Percentiles rank a stretch among this genome's conserved stretches.
These are phyloP conservation scores for Coniella vitis DNA, from an alignment of 2,329 filamentous ascomycete species.

Conservation along the genomic window DNA sequence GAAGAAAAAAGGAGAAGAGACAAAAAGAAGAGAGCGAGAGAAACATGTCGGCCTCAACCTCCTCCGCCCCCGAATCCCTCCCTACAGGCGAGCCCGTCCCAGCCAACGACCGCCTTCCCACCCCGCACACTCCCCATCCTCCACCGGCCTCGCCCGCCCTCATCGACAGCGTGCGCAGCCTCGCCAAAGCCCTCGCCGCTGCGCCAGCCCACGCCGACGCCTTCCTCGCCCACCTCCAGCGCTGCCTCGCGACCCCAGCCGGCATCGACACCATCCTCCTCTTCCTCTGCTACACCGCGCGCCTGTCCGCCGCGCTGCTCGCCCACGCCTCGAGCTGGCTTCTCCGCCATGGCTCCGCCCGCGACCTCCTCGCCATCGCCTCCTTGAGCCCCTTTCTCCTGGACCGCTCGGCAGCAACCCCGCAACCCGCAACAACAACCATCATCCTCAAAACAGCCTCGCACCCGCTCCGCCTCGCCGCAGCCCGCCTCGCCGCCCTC, in stretches of 20 bases:
- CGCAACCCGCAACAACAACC: conserved; percentile 36
- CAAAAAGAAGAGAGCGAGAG: no score
- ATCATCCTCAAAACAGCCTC: no score
- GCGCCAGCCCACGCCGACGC: conserved; percentile 39
- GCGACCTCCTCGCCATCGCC: conserved; percentile 47
- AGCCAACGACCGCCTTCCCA: conserved; percentile 5
- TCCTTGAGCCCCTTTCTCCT: conserved; percentile 46
- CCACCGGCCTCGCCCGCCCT: conserved; percentile 16
- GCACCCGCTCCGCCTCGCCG: conserved; percentile 55
- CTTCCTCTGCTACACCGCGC: conserved; percentile 61
- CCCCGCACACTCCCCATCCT: conserved; percentile 20
- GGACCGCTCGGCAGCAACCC: conserved; percentile 35
- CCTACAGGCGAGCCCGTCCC: conserved; percentile 31
- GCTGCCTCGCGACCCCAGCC: conserved; percentile 59
- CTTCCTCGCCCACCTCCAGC: conserved; percentile 50
- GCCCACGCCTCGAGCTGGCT: conserved; percentile 48
- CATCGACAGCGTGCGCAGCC: background rate
- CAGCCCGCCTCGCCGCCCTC: conserved; percentile 42
- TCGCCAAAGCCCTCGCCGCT: conserved; percentile 25
- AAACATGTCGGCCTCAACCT: conserved; percentile 11
- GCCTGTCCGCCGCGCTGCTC: conserved; percentile 46
- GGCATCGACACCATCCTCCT: conserved; percentile 66
- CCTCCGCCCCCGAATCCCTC: conserved; percentile 21
- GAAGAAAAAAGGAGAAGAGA: no score
- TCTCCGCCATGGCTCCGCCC: conserved; percentile 42